Base-by-base conservation (phyloP, 2,329 filamentous ascomycete species). In the Sporothrix mexicana region DNA sequence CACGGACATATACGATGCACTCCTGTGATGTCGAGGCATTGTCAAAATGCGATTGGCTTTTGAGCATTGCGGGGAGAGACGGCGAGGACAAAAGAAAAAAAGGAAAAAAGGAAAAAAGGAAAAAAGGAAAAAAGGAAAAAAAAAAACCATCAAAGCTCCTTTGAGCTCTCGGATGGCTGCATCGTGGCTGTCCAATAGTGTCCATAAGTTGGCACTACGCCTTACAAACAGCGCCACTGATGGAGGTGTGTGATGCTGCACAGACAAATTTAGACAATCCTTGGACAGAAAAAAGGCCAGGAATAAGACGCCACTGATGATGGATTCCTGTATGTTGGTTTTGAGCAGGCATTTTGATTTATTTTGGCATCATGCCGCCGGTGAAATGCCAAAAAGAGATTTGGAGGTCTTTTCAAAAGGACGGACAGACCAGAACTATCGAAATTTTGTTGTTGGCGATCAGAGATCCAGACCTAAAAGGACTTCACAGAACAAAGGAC, bases 161-260 rank as follows among this genome's bases (percentile, higher is more conserved):
- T 30, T 30, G 30, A 30, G 30, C 30, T 30, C 30, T 30, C 7
- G 36, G 17, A 20, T 61, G 30, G 30, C 30, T 41, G 57, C 57
- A 61, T 41, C 30, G 36, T 20, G 17, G 36, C 57, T 41, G 57
- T n/a, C 20, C n/a, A 17, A 20, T 15, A 12, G 57, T n/a, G n/a
- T 57, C 20, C n/a, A 17, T 43, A 17, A 12, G 57, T 61, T 61
- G 17, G 30, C 30, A 61, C 57, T 61, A 61, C n/a, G 57, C 57
- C 57, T 30, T 61, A 61, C 36, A 0, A n/a, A 3, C 8, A 61
- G n/a, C 36, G 57, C 36, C 57, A 30, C 53, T 13, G 53, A 57
- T 12, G 57, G 57, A 23, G 57, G 57, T 61, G 57, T n/a, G 30
- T 17, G 30, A 20, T n/a, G 17, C n/a, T 36, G 30, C 53, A 57